A percentile compares a stretch with the other conserved stretches of the same genome.
These are phyloP conservation scores for Colletotrichum brevisporum DNA, from an alignment of 2,329 filamentous ascomycete genomes.

Conservation along the genomic window DNA sequence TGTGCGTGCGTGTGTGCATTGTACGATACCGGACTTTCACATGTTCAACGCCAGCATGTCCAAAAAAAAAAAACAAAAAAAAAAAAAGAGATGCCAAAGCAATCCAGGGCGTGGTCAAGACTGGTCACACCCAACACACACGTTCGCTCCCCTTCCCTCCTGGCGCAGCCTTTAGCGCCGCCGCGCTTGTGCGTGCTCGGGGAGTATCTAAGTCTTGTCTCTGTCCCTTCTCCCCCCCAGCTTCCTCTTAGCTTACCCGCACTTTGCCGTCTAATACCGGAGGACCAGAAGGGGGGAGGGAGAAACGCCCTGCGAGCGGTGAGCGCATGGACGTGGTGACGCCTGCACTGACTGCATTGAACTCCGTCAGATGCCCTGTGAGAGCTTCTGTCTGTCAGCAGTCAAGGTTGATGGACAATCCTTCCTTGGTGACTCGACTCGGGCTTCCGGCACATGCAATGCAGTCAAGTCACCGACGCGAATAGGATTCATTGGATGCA, in stretches of 20 bases:
- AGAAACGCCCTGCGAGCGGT: conserved; percentile 14
- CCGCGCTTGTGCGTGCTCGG: too few relatives aligned
- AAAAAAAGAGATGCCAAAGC: conserved; percentile 19
- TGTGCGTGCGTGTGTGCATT: background rate
- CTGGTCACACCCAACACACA: background rate
- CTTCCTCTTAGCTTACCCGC: background rate
- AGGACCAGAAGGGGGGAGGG: background rate
- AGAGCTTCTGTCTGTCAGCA: conserved; percentile 16
- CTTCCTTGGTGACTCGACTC: background rate
- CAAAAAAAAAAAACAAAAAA: background rate
- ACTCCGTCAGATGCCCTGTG: conserved; percentile 20
- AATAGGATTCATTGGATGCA: background rate
- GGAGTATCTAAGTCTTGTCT: too few relatives aligned
- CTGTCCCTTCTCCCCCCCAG: background rate
- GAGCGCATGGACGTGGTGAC: conserved; percentile 29
- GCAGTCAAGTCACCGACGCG: background rate
- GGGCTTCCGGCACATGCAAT: background rate
- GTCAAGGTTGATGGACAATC: background rate
- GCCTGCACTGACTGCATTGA: background rate
- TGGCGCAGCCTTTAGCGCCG: conserved; percentile 11
- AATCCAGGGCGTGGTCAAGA: background rate
- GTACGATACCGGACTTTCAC: conserved; percentile 34
- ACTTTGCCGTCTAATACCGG: background rate
- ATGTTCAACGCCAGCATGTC: conserved; percentile 5
- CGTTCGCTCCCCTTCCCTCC: background rate